A percentile compares a stretch with the other conserved stretches of the same genome.
Evolutionary conservation across 2,329 filamentous ascomycete species (phyloP).

Genomic region (Penicillium thymicola): DNA sequence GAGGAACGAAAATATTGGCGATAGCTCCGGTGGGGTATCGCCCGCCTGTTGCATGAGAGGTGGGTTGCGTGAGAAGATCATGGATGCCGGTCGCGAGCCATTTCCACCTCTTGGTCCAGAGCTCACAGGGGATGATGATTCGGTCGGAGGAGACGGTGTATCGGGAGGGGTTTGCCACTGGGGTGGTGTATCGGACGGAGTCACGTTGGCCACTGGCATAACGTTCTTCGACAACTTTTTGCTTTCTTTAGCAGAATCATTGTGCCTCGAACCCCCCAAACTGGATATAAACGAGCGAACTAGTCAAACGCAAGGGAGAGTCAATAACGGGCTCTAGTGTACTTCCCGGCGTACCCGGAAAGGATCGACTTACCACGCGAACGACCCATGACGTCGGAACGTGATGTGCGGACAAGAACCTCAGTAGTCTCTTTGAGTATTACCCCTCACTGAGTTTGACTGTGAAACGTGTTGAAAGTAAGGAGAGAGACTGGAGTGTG

Average conservation of each 20-base stretch:
- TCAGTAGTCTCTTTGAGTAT: background rate
- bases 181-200: slow-evolving; percentile 23
- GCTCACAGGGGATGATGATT: slow-evolving; percentile 38
- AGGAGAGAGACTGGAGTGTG: background rate
- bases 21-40: slow-evolving; percentile 87
- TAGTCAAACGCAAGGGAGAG: slow-evolving; percentile 42
- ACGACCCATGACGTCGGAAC: slow-evolving; percentile 33
- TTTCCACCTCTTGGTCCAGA: slow-evolving; percentile 45
- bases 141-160: slow-evolving; percentile 33
- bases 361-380: slow-evolving; percentile 37
- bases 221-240: slow-evolving; percentile 29
- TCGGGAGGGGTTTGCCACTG: slow-evolving; percentile 35
- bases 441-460: slow-evolving; percentile 3
- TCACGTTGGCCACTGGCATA: slow-evolving; percentile 13
- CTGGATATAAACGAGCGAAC: slow-evolving; percentile 83
- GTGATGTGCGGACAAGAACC: slow-evolving; percentile 5
- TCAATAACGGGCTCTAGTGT: slow-evolving; percentile 17
- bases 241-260: slow-evolving; percentile 36
- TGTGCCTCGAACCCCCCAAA: slow-evolving; percentile 35
- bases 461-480: slow-evolving; percentile 7
- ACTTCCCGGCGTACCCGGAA: slow-evolving; percentile 10
- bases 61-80: slow-evolving; percentile 81
- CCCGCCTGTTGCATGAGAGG: slow-evolving; percentile 79
- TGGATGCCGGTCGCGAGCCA: slow-evolving; percentile 72
- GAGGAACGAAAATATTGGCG: slow-evolving; percentile 88